phyloP scores from a whole-genome alignment of 805 yeast genomes.

The Naumovozyma castellii region DNA sequence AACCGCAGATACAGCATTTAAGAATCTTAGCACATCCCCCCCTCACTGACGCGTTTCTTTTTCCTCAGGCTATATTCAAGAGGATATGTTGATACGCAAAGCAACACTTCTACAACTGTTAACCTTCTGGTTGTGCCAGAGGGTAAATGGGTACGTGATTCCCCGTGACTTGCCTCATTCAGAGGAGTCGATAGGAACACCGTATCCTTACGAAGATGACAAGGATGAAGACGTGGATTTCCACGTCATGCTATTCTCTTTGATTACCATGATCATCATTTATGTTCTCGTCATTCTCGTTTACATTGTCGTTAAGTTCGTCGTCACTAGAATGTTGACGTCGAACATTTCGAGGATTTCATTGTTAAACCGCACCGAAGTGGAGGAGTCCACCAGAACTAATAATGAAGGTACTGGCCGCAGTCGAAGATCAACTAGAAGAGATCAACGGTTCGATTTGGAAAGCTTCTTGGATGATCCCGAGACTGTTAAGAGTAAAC shows the following conservation, averaged over 20 bases:
- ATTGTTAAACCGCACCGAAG: background rate
- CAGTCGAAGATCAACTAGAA: no score
- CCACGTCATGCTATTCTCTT: conserved; percentile 17
- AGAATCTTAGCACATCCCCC: no score
- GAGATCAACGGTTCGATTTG: no score
- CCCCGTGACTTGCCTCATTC: conserved; percentile 4
- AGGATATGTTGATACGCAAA: background rate
- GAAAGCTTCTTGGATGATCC: no score
- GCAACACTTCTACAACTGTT: background rate
- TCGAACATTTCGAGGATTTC: conserved; percentile 4
- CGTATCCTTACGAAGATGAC: conserved; percentile 2
- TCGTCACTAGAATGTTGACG: conserved; percentile 9
- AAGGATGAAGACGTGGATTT: conserved; percentile 19
- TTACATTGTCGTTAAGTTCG: conserved; percentile 10
- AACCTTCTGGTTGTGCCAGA: background rate
- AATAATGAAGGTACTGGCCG: background rate
- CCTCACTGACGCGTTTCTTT: background rate
- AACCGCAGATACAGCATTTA: no score
- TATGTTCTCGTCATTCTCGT: conserved; percentile 12
- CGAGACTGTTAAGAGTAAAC: conserved; percentile 31
- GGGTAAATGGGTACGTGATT: conserved; percentile 5
- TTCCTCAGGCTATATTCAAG: background rate
- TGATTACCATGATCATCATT: conserved; percentile 15
- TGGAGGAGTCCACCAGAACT: background rate
- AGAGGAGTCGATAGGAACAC: conserved; percentile 1